These are phyloP conservation scores for Neoboletus magnificus DNA, from an alignment of 768 basidiomycete genomes.

Conservation along the genomic window DNA sequence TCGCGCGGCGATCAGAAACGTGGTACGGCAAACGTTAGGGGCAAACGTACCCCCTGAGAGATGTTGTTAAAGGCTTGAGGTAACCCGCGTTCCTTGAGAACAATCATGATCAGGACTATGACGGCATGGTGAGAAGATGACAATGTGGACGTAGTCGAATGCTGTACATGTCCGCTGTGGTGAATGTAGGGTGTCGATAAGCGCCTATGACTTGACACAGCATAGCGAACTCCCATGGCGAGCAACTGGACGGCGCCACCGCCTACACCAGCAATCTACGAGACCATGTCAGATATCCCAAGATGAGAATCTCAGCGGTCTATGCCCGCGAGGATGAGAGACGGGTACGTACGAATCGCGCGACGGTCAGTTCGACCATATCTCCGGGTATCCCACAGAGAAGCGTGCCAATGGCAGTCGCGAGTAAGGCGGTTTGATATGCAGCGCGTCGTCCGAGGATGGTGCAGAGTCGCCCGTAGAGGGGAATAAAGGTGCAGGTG, in stretches of 20 bases:
- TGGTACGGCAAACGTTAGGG: neutral
- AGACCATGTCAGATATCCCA: neutral
- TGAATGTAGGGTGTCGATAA: neutral
- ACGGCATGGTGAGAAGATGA: neutral
- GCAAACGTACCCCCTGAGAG: conserved; percentile 13
- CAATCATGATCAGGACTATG: neutral
- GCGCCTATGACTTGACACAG: neutral
- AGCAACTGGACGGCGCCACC: conserved; percentile 22
- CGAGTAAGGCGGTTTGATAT: conserved; percentile 60
- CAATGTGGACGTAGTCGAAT: conserved; percentile 10
- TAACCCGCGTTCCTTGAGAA: conserved; percentile 10
- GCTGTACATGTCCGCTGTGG: conserved; percentile 19
- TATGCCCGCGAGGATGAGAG: too few species aligned
- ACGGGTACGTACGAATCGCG: conserved; percentile 59
- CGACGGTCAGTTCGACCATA: conserved; percentile 70
- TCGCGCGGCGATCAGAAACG: neutral
- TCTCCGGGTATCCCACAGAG: conserved; percentile 65
- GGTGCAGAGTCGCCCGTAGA: conserved; percentile 75
- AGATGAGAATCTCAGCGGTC: neutral
- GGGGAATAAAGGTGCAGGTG: conserved; percentile 74
- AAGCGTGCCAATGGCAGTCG: conserved; percentile 57
- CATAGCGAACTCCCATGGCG: conserved; percentile 10
- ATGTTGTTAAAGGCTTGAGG: conserved; percentile 45
- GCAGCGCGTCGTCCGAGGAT: conserved; percentile 69
- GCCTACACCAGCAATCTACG: conserved; percentile 21